Base-by-base conservation (phyloP, 306 rosid genomes). In the Inga laurina region DNA sequence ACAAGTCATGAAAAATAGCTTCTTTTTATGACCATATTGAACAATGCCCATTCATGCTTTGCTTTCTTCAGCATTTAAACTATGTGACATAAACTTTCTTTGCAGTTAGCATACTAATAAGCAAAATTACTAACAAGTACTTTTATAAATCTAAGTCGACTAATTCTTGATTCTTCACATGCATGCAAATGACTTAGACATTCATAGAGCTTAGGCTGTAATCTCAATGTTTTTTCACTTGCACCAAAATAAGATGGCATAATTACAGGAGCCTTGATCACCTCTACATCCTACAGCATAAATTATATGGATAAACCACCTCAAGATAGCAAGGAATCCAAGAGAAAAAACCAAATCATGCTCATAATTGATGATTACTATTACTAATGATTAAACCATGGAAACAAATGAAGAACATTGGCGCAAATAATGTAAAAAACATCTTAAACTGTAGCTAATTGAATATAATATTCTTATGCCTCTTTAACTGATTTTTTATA, bases 151-250 rank as follows among this genome's bases (percentile, higher is more conserved):
- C 30, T 27, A 27, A 27, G 30, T 27, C 30, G 30, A 27, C 30
- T 27, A 27, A 27, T 27, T 27, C 30, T 27, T 27, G 30, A 27
- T 27, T 27, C 30, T 27, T 27, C 30, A 27, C 30, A 27, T 27
- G 30, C 30, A 27, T 27, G 30, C 30, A 27, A 27, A 27, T 27
- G 30, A 27, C 30, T 27, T 27, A 1, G 30, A 27, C 30, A 27
- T 27, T 27, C 30, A 27, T 27, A 27, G 30, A 88, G 76, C 35
- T 70, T n/a, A 41, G 34, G 35, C 86, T 84, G 84, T 74, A 91
- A 87, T 82, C 87, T 93, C 89, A 75, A 81, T 76, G 79, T 83
- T 86, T 82, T 82, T 79, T 81, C 88, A 81, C 81, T 82, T 84
- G 49, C 86, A 86, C 90, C 76, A 73, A 73, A 30, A 87, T 76